Conservation (phyloP, 2,329 filamentous ascomycete species). For the Graphilbum fragrans region DNA sequence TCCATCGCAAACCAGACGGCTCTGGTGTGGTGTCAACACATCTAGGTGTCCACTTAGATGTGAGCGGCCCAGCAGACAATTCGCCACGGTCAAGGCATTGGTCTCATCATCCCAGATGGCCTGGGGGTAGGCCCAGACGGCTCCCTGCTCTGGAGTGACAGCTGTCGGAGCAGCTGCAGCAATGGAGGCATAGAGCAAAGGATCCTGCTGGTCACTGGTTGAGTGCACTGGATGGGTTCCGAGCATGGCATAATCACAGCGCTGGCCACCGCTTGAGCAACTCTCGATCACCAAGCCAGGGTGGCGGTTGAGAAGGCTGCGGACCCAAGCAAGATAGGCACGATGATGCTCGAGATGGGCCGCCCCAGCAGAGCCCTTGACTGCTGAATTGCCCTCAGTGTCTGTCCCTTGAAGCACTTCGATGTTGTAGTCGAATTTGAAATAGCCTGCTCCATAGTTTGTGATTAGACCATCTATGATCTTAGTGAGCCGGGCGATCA, state of each 20-base stretch:
- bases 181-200: constrained; percentile 18
- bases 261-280: constrained; percentile 22
- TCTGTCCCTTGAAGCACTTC: constrained; percentile 22
- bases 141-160: constrained; percentile 21
- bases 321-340: constrained; percentile 20
- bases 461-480: constrained; percentile 14
- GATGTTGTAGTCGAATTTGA: constrained; percentile 26
- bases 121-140: constrained; percentile 23
- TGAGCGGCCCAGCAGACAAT: constrained; percentile 18
- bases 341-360: constrained; percentile 18
- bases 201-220: constrained; percentile 23
- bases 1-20: constrained; percentile 15
- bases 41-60: constrained; percentile 20
- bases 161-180: constrained; percentile 19
- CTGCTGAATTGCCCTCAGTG: constrained; percentile 3
- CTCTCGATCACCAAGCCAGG: constrained; percentile 21
- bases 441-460: constrained; percentile 18
- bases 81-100: constrained; percentile 21
- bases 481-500: constrained; percentile 13
- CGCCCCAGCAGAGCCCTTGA: constrained; percentile 10
- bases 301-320: constrained; percentile 14
- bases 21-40: constrained; percentile 12
- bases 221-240: constrained; percentile 19
- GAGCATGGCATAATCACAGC: constrained; percentile 23
- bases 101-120: constrained; percentile 19